Base-by-base conservation (phyloP, 768 basidiomycete genomes). In the Boletus rex-veris region DNA sequence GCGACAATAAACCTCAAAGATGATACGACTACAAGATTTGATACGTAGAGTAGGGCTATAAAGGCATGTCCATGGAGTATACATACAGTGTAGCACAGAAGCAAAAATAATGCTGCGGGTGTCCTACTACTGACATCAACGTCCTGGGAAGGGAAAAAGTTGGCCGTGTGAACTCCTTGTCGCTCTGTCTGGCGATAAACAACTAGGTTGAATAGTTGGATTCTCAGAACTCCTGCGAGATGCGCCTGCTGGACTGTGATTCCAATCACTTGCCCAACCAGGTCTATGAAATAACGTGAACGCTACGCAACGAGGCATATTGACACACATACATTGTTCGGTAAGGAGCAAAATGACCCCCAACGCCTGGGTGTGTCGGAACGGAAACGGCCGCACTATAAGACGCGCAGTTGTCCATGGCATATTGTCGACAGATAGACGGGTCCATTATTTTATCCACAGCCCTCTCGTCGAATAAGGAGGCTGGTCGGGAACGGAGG, bases 191-290 rank as follows among this genome's bases (percentile, higher is more conserved):
- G 53, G 60, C 18, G 46, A 39, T 35, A 43, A 8, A 35, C 35
- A 54, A 24, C 43, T 43, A 19, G 49, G 39, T 50, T 50, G 55
- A 45, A 48, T 19, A 40, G 36, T 8, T 15, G 45, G 9, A 18
- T 36, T 31, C 18, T 52, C 46, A 49, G 55, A 45, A 37, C 45
- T 45, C 31, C 45, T 50, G 38, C 51, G 52, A 48, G 57, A 58
- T 47, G 53, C 48, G 45, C 45, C 52, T n/a, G 8, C 2, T 19
- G 54, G 33, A 36, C 59, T 53, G 10, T 48, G 46, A n/a, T 58
- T 41, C 65, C 65, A 66, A 36, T 66, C 63, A 19, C 50, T 50
- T n/a, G 55, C 57, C 58, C 58, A 65, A 36, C 54, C 43, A 35
- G 42, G 35, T 41, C 60, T 60, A 18, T 9, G 38, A 14, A 28